phyloP scores from a whole-genome alignment of 2,329 filamentous ascomycete genomes.

The Trichoderma sp. region DNA sequence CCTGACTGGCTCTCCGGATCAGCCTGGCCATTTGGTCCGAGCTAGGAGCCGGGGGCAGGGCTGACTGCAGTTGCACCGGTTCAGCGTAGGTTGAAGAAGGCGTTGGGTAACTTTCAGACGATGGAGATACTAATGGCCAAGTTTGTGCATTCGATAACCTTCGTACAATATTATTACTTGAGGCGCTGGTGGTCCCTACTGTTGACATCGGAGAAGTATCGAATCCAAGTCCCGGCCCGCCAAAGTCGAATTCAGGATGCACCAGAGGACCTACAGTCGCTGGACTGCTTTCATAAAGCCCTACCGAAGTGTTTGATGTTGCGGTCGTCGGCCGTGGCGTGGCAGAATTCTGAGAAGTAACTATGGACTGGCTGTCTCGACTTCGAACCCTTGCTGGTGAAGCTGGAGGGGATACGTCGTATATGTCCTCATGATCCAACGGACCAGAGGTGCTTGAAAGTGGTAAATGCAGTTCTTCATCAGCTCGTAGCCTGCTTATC shows the following conservation, averaged over 20 bases:
- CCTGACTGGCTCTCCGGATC: slow-evolving; percentile 38
- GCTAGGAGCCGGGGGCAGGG: slow-evolving; percentile 39
- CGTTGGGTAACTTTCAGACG: slow-evolving; percentile 20
- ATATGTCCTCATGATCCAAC: slow-evolving; percentile 37
- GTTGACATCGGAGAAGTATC: slow-evolving; percentile 14
- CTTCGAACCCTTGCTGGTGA: slow-evolving; percentile 33
- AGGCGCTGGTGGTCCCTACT: slow-evolving; percentile 25
- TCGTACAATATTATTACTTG: slow-evolving; percentile 18
- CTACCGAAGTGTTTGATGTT: neutral
- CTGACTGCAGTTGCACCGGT: slow-evolving; percentile 22
- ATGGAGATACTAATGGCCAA: slow-evolving; percentile 43
- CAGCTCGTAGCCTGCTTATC: slow-evolving; percentile 26
- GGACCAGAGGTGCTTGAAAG: slow-evolving; percentile 32
- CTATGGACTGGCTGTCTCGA: slow-evolving; percentile 11
- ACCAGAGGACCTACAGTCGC: neutral
- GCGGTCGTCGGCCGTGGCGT: neutral
- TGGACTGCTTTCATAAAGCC: neutral
- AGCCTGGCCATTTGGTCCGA: slow-evolving; percentile 40
- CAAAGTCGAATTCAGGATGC: neutral
- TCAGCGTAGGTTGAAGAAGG: neutral
- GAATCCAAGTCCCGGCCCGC: neutral
- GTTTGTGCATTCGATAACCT: slow-evolving; percentile 40
- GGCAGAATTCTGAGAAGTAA: slow-evolving; percentile 20
- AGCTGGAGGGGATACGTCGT: slow-evolving; percentile 47
- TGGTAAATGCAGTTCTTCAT: slow-evolving; percentile 30